Percentiles rank a stretch among this genome's conserved stretches.
These are phyloP conservation scores for Takashimella koratensis DNA, from an alignment of 1,284 basidiomycete genomes.

Conservation along the genomic window DNA sequence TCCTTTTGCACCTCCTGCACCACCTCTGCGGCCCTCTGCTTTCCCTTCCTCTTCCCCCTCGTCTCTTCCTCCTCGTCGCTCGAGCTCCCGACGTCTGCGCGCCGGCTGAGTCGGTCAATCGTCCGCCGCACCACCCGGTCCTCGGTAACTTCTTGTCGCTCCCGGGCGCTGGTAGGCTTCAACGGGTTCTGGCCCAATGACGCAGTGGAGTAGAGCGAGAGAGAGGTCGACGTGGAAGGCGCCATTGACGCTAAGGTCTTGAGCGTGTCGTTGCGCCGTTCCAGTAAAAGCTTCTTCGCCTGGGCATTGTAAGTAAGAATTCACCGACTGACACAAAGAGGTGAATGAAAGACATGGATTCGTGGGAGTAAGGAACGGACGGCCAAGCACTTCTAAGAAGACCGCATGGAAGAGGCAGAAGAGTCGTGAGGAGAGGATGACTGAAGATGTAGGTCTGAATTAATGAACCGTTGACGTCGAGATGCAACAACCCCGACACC, in stretches of 20 bases:
- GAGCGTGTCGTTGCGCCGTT: constrained; percentile 42
- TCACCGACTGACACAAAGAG: too few relatives aligned
- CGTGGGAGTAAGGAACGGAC: too few relatives aligned
- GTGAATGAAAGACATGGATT: too few relatives aligned
- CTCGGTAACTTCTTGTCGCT: constrained; percentile 74
- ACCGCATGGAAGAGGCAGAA: background rate
- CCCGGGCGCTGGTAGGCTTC: constrained; percentile 40
- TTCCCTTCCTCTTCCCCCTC: constrained; percentile 55
- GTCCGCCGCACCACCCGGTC: constrained; percentile 65
- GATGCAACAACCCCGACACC: too few relatives aligned
- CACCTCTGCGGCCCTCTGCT: constrained; percentile 61
- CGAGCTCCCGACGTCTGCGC: constrained; percentile 55
- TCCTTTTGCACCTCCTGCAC: constrained; percentile 52
- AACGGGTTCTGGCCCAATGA: constrained; percentile 43
- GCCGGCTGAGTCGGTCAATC: constrained; percentile 57
- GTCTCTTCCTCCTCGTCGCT: constrained; percentile 31
- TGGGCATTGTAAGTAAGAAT: constrained; percentile 6
- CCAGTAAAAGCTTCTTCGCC: constrained; percentile 48
- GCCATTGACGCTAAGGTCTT: constrained; percentile 35
- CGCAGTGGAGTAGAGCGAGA: constrained; percentile 32
- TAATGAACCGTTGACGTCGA: too few relatives aligned
- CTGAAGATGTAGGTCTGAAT: background rate
- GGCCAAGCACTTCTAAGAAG: too few relatives aligned
- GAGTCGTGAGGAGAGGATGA: background rate
- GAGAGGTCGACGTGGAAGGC: constrained; percentile 25